phyloP scores from a whole-genome alignment of 2,329 filamentous ascomycete genomes.

The Apiospora hydei region DNA sequence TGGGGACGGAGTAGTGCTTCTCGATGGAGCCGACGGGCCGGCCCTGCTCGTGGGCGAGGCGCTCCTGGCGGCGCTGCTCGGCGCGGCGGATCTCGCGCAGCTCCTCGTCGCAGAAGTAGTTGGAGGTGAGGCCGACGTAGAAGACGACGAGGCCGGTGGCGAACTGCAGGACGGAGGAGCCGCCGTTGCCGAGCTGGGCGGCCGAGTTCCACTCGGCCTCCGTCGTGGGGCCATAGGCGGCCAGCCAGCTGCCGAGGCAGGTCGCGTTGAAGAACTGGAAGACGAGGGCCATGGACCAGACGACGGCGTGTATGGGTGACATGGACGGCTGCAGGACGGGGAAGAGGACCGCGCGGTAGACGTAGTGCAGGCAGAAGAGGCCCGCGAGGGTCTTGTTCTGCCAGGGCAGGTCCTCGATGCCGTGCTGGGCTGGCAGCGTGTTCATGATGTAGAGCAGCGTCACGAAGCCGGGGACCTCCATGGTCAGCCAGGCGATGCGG shows the following conservation, averaged over 20 bases:
- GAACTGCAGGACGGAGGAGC: conserved; percentile 54
- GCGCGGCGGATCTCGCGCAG: conserved; percentile 84
- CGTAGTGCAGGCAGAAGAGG: conserved; percentile 83
- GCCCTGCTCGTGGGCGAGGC: conserved; percentile 43
- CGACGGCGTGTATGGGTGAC: conserved; percentile 80
- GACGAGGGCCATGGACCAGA: conserved; percentile 68
- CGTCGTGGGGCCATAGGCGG: conserved; percentile 77
- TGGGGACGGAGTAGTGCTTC: conserved; percentile 88
- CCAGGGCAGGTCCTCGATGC: conserved; percentile 70
- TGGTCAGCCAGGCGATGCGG: conserved; percentile 83
- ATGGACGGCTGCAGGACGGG: conserved; percentile 90
- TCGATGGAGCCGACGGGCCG: conserved; percentile 58
- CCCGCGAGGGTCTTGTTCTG: conserved; percentile 79
- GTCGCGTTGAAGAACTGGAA: conserved; percentile 87
- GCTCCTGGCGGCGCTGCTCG: conserved; percentile 67
- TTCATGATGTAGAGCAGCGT: conserved; percentile 82
- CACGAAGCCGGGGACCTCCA: conserved; percentile 83
- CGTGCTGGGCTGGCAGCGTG: conserved; percentile 66
- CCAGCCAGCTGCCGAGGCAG: conserved; percentile 81
- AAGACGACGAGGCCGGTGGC: conserved; percentile 76
- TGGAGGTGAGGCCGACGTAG: conserved; percentile 76
- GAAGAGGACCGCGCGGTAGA: conserved; percentile 85
- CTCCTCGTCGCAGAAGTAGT: conserved; percentile 90
- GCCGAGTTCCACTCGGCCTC: conserved; percentile 54
- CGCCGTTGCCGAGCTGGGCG: conserved; percentile 35